These are phyloP conservation scores for Mucor lusitanicus DNA, from an alignment of 371 early-diverging fungal genomes.

Conservation along the genomic window DNA sequence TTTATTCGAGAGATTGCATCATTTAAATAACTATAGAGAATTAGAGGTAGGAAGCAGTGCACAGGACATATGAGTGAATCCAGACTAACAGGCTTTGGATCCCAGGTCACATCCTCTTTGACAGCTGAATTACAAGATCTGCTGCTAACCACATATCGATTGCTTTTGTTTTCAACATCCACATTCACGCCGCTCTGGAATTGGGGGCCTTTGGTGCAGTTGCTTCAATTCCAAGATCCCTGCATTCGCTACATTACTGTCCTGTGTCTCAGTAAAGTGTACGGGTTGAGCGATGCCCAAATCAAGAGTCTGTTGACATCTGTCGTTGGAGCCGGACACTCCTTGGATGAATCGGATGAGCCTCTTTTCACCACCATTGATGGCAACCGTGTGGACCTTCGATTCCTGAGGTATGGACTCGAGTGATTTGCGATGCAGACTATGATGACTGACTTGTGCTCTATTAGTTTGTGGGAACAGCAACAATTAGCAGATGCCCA, in stretches of 20 bases:
- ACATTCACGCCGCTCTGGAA: conserved; percentile 67
- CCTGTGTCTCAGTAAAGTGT: conserved; percentile 57
- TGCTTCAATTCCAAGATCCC: conserved; percentile 50
- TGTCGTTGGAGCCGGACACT: conserved; percentile 21
- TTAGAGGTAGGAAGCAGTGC: background rate
- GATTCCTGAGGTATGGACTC: conserved; percentile 46
- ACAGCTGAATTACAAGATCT: conserved; percentile 48
- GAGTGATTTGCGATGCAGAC: too few relatives aligned
- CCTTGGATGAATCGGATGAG: conserved; percentile 30
- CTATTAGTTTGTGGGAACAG: conserved; percentile 44
- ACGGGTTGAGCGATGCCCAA: conserved; percentile 55
- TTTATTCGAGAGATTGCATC: conserved; percentile 54
- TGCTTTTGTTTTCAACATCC: conserved; percentile 54
- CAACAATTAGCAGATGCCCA: conserved; percentile 43
- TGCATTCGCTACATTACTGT: conserved; percentile 53
- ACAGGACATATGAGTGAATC: background rate
- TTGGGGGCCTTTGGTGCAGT: conserved; percentile 63
- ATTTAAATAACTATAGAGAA: conserved; percentile 12
- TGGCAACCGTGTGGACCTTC: conserved; percentile 36
- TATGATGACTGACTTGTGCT: background rate
- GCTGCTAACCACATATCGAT: conserved; percentile 62
- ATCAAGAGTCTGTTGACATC: conserved; percentile 28
- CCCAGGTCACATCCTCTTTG: conserved; percentile 13
- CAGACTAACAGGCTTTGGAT: background rate
- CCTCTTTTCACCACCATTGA: conserved; percentile 37